Evolutionary conservation across 2,329 filamentous ascomycete genomes (phyloP), one percentile per base, ranked within the genome.

Genomic region (Tolypocladium cylindrosporum): DNA sequence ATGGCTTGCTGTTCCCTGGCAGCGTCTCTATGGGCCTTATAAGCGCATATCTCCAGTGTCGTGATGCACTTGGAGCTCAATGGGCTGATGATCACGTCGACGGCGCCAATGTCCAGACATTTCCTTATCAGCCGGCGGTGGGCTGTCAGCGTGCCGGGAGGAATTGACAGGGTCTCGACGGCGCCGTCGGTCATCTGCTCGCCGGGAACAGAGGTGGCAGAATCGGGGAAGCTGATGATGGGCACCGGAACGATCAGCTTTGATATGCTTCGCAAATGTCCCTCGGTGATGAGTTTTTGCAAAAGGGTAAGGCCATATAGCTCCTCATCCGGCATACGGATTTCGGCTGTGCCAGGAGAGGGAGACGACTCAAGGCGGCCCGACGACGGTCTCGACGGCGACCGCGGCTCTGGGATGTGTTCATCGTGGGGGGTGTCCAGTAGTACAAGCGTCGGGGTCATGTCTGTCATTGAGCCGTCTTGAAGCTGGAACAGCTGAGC

Each of bases 51-150:
- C 60, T 89, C 86, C 55, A 96, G 78, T 37, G 87, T 86, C 59
- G 89, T 86, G 54, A 93, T 82, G 64, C 87, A 85, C 56, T 90
- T 86, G 54, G 81, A 79, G 61, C 88, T 85, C 43, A 97, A 73
- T 1, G 93, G 93, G 66, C 88, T 91, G 34, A 86, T 84, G 62
- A 97, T 79, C 54, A 96, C 90, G 72, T 97, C 93, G 37, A 89
- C 80, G 13, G 93, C 93, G 41, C 94, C 94, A 4, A 89, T 84
- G 67, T 96, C 91, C 31, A 97, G 75, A 68, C 91, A 96, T 65
- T 80, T 84, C 64, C 86, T 82, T 60, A 92, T 78, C 57, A 82
- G 71, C 48, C 63, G 67, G 55, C 72, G 72, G 58, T 72, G 68
- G 37, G 65, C 62, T 31, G 68, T 65, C 27, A 72, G 63, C 36